Conservation (phyloP, 2,329 filamentous ascomycete genomes). For the Fusarium irregulare region DNA sequence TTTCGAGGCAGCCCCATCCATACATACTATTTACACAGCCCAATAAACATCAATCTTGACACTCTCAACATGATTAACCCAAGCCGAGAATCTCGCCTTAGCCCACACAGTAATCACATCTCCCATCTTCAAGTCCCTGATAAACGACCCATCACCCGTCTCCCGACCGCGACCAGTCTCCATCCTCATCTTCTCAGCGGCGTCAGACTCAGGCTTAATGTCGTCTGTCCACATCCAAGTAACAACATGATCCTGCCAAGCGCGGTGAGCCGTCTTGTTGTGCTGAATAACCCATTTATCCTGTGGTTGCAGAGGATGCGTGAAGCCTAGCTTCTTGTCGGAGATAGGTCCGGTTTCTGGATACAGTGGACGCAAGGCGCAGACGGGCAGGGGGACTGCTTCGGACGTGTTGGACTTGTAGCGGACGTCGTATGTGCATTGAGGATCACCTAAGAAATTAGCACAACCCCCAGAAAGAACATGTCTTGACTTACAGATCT, state of each 20-base stretch:
- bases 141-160: conserved; percentile 66
- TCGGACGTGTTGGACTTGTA: conserved; percentile 37
- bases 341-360: conserved; percentile 45
- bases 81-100: conserved; percentile 66
- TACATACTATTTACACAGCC: too few relatives aligned
- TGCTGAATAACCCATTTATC: conserved; percentile 60
- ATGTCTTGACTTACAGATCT: conserved; percentile 42
- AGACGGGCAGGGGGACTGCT: conserved; percentile 47
- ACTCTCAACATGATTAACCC: conserved; percentile 63
- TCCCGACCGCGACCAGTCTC: conserved; percentile 61
- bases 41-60: conserved; percentile 69
- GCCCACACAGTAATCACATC: conserved; percentile 72
- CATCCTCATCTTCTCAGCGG: conserved; percentile 52
- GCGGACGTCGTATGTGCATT: conserved; percentile 48
- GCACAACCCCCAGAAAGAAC: rapidly evolving
- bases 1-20: too few relatives aligned
- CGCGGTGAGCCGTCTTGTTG: conserved; percentile 54
- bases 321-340: conserved; percentile 47
- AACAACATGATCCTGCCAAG: conserved; percentile 58
- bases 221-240: conserved; percentile 66
- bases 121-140: conserved; percentile 66
- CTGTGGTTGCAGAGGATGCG: conserved; percentile 52
- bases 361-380: conserved; percentile 52
- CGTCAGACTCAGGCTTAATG: conserved; percentile 56
- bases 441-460: conserved; percentile 44